A percentile compares a stretch with the other conserved stretches of the same genome.
These are phyloP conservation scores for Discostella pseudostelligera DNA, from an alignment of 108 stramenopile genomes.

Conservation along the genomic window DNA sequence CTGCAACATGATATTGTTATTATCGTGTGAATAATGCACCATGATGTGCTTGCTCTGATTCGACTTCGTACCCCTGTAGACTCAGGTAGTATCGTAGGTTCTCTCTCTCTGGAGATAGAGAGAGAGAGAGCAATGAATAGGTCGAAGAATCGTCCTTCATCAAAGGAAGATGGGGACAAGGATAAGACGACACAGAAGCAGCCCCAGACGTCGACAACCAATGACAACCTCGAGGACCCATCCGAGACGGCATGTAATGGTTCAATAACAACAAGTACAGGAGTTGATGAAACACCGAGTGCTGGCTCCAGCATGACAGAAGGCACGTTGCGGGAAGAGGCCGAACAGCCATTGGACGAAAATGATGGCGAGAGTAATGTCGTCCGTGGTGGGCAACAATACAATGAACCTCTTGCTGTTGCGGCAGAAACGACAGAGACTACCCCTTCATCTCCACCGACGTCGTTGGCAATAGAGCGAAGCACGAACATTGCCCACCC, in stretches of 20 bases:
- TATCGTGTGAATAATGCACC: too few relatives aligned
- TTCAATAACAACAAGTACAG: background rate
- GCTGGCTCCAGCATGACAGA: constrained; percentile 2
- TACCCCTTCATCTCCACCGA: background rate
- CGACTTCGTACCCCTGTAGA: too few relatives aligned
- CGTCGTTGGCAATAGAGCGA: background rate
- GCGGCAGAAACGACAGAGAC: background rate
- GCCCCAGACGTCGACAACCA: too few relatives aligned
- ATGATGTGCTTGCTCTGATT: too few relatives aligned
- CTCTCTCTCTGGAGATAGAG: too few relatives aligned
- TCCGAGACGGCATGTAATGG: background rate
- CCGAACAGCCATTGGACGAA: background rate
- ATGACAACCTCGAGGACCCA: background rate
- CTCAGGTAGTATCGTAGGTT: too few relatives aligned
- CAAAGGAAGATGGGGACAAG: too few relatives aligned
- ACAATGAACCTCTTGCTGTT: background rate
- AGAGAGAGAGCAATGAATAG: too few relatives aligned
- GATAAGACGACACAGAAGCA: too few relatives aligned
- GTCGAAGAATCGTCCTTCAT: too few relatives aligned
- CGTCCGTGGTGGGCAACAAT: background rate
- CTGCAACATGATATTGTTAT: too few relatives aligned
- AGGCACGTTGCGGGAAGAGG: background rate
- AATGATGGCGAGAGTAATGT: background rate
- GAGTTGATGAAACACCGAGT: background rate
- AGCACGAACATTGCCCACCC: too few relatives aligned